Evolutionary conservation across 192 early-diverging fungal species (phyloP), one percentile per base, ranked within the genome.

Genomic region (Umbelopsis ramanniana): DNA sequence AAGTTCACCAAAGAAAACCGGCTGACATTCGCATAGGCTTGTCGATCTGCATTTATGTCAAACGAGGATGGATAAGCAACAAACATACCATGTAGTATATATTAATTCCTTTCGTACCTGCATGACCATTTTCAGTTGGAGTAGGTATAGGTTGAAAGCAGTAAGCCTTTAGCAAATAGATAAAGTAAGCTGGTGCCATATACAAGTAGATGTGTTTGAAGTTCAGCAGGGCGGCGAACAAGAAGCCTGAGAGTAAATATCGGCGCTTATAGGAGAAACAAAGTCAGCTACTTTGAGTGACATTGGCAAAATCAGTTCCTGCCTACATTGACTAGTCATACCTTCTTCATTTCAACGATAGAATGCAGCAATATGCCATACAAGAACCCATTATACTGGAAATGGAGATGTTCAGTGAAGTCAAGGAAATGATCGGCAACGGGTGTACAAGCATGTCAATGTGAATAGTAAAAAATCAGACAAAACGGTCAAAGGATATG

Each of bases 181-280:
- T 81, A 85, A 99, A 99, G 82, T 95, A 96, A 9, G 97, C 94
- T 4, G 95, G 97, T 9, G 94, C 89, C 48, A 94, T 83, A 82
- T 94, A 94, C 52, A 97, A 83, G 77, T 93, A 99, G 46, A 99
- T 97, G 70, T 99, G 97, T 84, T 99, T 99, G 79, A 97, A 97
- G 86, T 97, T 96, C 73, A 99, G 80, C 45, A 97, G 79, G 6
- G 86, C 85, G 9, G 97, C 95, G 89, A 97, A 99, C 70, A 90
- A 66, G 15, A 89, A 77, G 14, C 90, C 97, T 1, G 88, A 93
- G 46, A 85, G 57, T 21, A 95, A 73, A 68, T 85, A 74, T 19
- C 85, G 78, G 43, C 86, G 81, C 88, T 93, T 52, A 43, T 43
- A 43, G 40, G 19, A 63, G 33, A 19, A 37, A 21, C 48, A 17